Evolutionary conservation across 2,329 filamentous ascomycete genomes (phyloP).

Genomic region (Cercospora beticola): DNA sequence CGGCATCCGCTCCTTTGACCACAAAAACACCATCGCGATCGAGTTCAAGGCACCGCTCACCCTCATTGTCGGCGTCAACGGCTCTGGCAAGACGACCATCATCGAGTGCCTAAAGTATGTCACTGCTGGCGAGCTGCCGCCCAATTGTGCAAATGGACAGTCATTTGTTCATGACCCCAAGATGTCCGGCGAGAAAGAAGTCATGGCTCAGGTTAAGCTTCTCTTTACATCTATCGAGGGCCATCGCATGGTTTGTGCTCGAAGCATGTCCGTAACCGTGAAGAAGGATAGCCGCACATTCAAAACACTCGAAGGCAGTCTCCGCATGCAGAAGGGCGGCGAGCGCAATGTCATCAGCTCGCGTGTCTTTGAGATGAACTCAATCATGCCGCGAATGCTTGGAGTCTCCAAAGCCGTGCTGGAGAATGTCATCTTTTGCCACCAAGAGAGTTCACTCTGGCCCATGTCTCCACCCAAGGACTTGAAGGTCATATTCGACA

Average conservation of each 20-base stretch:
- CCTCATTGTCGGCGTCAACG: conserved; percentile 95
- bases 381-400: conserved; percentile 78
- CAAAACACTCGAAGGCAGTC: conserved; percentile 80
- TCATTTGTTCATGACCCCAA: conserved; percentile 98
- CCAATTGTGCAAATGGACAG: conserved; percentile 80
- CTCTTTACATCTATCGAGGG: conserved; percentile 78
- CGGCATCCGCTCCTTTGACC: conserved; percentile 85
- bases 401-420: conserved; percentile 88
- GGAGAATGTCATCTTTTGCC: conserved; percentile 95
- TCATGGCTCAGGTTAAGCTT: conserved; percentile 87
- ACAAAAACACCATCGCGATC: conserved; percentile 71
- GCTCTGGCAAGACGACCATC: conserved; percentile 97
- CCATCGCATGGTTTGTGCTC: conserved; percentile 75
- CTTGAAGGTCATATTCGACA: conserved; percentile 92
- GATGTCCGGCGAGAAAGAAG: conserved; percentile 81
- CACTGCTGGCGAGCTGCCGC: conserved; percentile 88
- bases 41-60: conserved; percentile 88
- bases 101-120: conserved; percentile 99
- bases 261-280: conserved; percentile 80
- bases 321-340: conserved; percentile 74
- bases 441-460: conserved; percentile 97
- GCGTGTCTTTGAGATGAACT: conserved; percentile 69
- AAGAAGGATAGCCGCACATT: conserved; percentile 75
- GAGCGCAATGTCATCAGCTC: conserved; percentile 78
- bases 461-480: conserved; percentile 83